A percentile compares a stretch with the other conserved stretches of the same genome.
phyloP scores from a whole-genome alignment of 495 filamentous ascomycete genomes.

The Penicillium pancosmium region DNA sequence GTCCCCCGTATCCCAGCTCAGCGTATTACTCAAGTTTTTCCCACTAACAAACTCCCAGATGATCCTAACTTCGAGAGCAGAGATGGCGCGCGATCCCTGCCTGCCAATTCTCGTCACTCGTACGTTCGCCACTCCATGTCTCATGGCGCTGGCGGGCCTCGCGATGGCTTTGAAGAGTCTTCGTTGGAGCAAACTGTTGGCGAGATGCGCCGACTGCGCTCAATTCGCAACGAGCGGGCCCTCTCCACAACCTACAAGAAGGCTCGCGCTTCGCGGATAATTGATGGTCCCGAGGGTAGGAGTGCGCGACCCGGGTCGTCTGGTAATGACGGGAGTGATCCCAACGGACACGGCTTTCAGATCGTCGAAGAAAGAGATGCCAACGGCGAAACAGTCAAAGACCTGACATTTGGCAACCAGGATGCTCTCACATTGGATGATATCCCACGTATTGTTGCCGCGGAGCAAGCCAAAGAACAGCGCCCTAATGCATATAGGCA shows the following conservation, averaged over 20 bases:
- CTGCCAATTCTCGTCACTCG: constrained; percentile 54
- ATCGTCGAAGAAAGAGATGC: constrained; percentile 87
- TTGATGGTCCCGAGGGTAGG: constrained; percentile 85
- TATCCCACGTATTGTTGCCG: constrained; percentile 95
- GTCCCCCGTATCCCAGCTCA: not conserved
- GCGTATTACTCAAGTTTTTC: constrained; percentile 10
- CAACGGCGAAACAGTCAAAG: constrained; percentile 69
- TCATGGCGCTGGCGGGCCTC: constrained; percentile 58
- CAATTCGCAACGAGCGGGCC: constrained; percentile 90
- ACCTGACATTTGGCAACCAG: constrained; percentile 83
- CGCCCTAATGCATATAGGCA: constrained; percentile 81
- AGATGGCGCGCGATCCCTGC: constrained; percentile 59
- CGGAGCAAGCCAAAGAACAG: constrained; percentile 92
- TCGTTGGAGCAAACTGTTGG: constrained; percentile 96
- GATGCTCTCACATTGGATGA: constrained; percentile 94
- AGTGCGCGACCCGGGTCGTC: constrained; percentile 77
- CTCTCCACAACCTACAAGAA: constrained; percentile 89
- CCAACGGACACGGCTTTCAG: constrained; percentile 63
- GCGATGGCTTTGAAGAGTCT: constrained; percentile 62
- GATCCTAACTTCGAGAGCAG: constrained; percentile 69
- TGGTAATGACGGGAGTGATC: constrained; percentile 64
- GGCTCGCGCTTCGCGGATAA: constrained; percentile 86
- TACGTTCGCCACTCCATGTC: constrained; percentile 76
- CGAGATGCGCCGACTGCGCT: constrained; percentile 87
- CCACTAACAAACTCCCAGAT: constrained; percentile 48